Percentiles rank a stretch among this genome's conserved stretches.
Conservation (phyloP, 495 filamentous ascomycete genomes). For the Xylaria longipes region DNA sequence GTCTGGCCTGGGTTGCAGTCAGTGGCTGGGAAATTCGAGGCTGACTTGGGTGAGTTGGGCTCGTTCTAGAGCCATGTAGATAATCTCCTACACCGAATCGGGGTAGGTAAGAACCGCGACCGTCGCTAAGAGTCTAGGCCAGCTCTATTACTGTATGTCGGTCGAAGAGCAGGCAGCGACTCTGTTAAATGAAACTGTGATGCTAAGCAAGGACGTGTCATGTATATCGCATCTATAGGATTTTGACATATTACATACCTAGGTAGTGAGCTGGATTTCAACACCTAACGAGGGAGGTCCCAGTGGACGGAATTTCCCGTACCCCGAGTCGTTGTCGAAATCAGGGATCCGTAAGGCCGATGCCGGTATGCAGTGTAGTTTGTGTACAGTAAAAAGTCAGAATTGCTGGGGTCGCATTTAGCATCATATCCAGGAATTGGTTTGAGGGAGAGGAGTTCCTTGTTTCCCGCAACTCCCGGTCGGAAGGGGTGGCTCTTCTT, state of each 20-base stretch:
- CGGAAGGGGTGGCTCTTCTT: neutral
- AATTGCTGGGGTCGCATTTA: neutral
- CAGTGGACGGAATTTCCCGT: constrained; percentile 14
- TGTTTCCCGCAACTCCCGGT: constrained; percentile 3
- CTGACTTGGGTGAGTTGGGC: neutral
- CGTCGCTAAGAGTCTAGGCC: neutral
- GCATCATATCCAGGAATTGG: neutral
- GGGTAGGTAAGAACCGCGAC: constrained; percentile 4
- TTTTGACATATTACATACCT: neutral
- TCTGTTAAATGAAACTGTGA: neutral
- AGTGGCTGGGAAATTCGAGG: constrained; percentile 4
- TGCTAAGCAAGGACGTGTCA: constrained; percentile 7
- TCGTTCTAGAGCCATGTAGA: neutral
- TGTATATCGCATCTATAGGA: neutral
- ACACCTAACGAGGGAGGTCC: neutral
- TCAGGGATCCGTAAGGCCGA: constrained; percentile 10
- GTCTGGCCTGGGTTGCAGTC: neutral
- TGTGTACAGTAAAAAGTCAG: neutral
- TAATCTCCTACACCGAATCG: neutral
- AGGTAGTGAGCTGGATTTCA: neutral
- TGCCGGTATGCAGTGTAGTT: constrained; percentile 13
- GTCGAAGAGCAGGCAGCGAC: neutral
- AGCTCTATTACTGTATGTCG: neutral
- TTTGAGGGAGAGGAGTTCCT: neutral
- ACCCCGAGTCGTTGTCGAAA: neutral